A percentile compares a stretch with the other conserved stretches of the same genome.
Evolutionary conservation across 768 basidiomycete species (phyloP).

Genomic region (Kwoniella dendrophila): DNA sequence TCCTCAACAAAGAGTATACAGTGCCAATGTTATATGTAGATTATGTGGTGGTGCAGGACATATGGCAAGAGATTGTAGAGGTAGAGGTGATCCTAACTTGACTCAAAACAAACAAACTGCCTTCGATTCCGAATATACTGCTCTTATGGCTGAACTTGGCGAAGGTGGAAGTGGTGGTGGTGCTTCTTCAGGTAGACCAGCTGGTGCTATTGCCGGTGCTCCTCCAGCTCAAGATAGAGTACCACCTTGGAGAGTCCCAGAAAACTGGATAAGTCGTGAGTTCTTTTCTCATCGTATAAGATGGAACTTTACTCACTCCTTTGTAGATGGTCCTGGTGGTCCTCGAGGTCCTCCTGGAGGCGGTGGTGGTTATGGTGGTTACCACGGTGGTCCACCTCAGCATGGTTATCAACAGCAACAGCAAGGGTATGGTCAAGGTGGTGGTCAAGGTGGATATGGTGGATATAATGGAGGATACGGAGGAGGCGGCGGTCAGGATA

Average conservation of each 20-base stretch:
- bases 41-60: constrained; percentile 97
- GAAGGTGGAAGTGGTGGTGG: constrained; percentile 63
- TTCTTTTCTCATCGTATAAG: background rate
- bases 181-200: constrained; percentile 36
- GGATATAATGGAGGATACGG: constrained; percentile 31
- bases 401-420: constrained; percentile 10
- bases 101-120: constrained; percentile 63
- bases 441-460: constrained; percentile 9
- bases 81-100: constrained; percentile 81
- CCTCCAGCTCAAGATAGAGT: constrained; percentile 48
- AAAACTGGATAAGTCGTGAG: constrained; percentile 54
- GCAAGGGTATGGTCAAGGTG: constrained; percentile 16
- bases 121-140: constrained; percentile 97
- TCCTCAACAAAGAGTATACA: constrained; percentile 96
- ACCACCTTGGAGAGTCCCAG: constrained; percentile 56
- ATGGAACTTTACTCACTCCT: constrained; percentile 1
- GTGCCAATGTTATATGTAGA: constrained; percentile 98
- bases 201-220: constrained; percentile 34
- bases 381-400: constrained; percentile 19
- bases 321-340: constrained; percentile 10
- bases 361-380: constrained; percentile 29
- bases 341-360: constrained; percentile 28
- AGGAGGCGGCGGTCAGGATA: constrained; percentile 19
- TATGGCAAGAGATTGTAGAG: constrained; percentile 97
- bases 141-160: constrained; percentile 95